Evolutionary conservation across 2,329 filamentous ascomycete genomes (phyloP).

Genomic region (Monosporascus sp.): DNA sequence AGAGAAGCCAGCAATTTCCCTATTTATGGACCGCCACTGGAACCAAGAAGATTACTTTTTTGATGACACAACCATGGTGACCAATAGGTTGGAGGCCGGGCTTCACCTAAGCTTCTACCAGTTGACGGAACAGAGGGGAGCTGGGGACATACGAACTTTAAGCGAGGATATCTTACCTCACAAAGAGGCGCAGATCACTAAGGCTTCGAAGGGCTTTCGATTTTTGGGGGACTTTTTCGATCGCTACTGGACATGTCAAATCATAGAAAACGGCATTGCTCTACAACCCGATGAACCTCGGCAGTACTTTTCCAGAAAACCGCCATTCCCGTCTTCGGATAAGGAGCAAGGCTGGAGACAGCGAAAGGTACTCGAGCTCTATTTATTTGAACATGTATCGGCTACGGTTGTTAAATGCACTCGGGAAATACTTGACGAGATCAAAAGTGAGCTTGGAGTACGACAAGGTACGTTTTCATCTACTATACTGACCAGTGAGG

Average conservation of each 20-base stretch:
- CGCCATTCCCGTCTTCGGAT: background rate
- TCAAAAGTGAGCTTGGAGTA: conserved; percentile 4
- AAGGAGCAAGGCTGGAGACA: conserved; percentile 17
- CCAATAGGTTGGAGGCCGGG: conserved; percentile 26
- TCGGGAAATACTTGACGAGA: conserved; percentile 6
- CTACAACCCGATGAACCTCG: too few relatives aligned
- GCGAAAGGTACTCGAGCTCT: conserved; percentile 23
- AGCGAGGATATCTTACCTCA: background rate
- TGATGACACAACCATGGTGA: conserved; percentile 16
- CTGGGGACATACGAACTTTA: background rate
- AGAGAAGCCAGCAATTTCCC: conserved; percentile 5
- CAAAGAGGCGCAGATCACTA: conserved; percentile 5
- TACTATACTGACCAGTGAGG: conserved; percentile 1
- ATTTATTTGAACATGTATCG: conserved; percentile 12
- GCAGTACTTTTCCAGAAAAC: too few relatives aligned
- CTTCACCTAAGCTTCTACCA: conserved; percentile 23
- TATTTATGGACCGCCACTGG: conserved; percentile 18
- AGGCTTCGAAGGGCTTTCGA: conserved; percentile 18
- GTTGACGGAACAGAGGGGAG: background rate
- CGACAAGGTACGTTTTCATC: background rate
- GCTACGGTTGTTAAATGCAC: conserved; percentile 1
- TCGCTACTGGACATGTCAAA: conserved; percentile 26
- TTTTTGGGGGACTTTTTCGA: conserved; percentile 28
- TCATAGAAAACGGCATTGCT: conserved; percentile 12
- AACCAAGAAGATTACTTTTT: conserved; percentile 13